phyloP scores from a whole-genome alignment of 179 eudicot species.

The Beta macrorhiza region DNA sequence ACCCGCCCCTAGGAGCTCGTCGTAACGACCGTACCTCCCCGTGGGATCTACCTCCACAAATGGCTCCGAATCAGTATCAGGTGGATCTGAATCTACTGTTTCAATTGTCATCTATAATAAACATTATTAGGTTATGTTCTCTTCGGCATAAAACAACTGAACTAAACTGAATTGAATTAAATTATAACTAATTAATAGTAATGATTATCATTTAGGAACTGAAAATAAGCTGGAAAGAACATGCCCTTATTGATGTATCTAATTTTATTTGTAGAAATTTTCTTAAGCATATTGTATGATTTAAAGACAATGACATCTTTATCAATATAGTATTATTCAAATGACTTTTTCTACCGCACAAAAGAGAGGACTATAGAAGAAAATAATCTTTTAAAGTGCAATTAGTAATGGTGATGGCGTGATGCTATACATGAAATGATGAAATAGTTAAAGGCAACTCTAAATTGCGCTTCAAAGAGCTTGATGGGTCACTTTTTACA shows the following conservation, averaged over 20 bases:
- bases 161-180: no score
- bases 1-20: slow-evolving; percentile 60
- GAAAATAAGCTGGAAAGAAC: no score
- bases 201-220: no score
- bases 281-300: no score
- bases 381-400: no score
- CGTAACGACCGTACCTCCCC: slow-evolving; percentile 67
- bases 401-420: neutral
- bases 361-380: neutral
- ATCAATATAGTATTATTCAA: neutral
- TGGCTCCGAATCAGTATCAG: slow-evolving; percentile 42
- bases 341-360: neutral
- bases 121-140: no score
- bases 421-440: neutral
- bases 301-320: neutral
- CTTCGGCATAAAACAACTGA: no score
- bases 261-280: no score
- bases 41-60: slow-evolving; percentile 72
- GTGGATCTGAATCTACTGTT: slow-evolving; percentile 37
- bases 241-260: no score
- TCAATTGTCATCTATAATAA: slow-evolving; percentile 36
- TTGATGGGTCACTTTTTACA: neutral
- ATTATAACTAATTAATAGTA: no score
- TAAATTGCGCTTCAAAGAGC: neutral
- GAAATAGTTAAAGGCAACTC: neutral